Evolutionary conservation across 2,329 filamentous ascomycete genomes (phyloP).

Genomic region (Paecilomyces fulvus): DNA sequence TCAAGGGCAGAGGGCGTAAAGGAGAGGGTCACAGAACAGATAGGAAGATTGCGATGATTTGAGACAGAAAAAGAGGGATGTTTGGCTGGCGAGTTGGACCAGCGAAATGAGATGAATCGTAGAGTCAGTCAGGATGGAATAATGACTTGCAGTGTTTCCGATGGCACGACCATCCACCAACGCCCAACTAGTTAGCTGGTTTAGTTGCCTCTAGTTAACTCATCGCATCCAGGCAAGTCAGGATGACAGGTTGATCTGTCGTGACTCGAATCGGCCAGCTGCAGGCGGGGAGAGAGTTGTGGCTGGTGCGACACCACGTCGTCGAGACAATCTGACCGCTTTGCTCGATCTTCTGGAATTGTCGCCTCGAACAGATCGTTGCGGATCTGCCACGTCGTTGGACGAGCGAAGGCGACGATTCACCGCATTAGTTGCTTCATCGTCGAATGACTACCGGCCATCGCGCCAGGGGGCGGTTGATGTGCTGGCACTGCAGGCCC

Average conservation of each 20-base stretch:
- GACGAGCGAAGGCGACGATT: slow-evolving; percentile 4
- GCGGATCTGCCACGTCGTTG: slow-evolving; percentile 14
- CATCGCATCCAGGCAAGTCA: background rate
- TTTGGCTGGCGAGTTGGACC: background rate
- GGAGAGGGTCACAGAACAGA: background rate
- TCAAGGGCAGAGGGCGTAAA: background rate
- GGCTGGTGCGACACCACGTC: background rate
- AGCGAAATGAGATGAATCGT: background rate
- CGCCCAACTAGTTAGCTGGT: background rate
- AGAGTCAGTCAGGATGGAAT: background rate
- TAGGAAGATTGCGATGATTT: background rate
- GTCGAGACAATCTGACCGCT: background rate
- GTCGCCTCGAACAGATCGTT: background rate
- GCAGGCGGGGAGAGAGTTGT: slow-evolving; percentile 1
- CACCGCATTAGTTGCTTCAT: background rate
- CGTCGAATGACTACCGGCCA: slow-evolving; percentile 2
- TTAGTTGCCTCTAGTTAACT: background rate
- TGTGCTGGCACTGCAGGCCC: slow-evolving; percentile 17
- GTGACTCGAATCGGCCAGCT: slow-evolving; percentile 5
- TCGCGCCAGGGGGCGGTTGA: slow-evolving; percentile 1
- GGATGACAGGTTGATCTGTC: background rate
- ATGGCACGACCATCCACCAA: background rate
- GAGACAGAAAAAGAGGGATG: background rate
- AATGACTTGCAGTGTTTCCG: background rate
- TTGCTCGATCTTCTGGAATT: background rate